Conservation (phyloP, 2,329 filamentous ascomycete species). For the Metarhizium guizhouense region DNA sequence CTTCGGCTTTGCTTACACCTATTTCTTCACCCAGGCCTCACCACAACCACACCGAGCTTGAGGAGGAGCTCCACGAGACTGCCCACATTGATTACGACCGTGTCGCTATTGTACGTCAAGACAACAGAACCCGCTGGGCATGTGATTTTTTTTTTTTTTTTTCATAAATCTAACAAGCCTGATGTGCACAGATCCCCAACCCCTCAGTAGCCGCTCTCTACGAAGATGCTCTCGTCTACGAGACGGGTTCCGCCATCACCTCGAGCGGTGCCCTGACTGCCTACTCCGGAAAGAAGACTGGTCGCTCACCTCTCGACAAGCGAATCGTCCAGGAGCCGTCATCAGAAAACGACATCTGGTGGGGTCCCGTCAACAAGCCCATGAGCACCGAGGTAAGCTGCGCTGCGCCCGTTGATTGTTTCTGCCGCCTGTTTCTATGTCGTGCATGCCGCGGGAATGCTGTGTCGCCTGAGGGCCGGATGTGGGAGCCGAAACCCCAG, state of each 20-base stretch:
- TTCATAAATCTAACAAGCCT: background rate
- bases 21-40: constrained; percentile 50
- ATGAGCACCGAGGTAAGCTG: constrained; percentile 83
- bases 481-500: background rate
- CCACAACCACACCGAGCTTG: constrained; percentile 85
- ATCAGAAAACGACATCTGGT: constrained; percentile 93
- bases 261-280: constrained; percentile 90
- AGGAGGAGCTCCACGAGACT: constrained; percentile 94
- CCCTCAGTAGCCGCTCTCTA: constrained; percentile 92
- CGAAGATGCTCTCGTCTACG: constrained; percentile 94
- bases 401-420: background rate
- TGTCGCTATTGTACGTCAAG: constrained; percentile 76
- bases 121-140: background rate
- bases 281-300: constrained; percentile 97
- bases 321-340: constrained; percentile 86
- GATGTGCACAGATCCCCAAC: constrained; percentile 58
- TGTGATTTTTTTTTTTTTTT: background rate
- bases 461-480: background rate
- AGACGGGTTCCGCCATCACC: constrained; percentile 95
- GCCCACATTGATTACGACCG: constrained; percentile 99
- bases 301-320: constrained; percentile 94
- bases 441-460: background rate
- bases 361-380: constrained; percentile 98
- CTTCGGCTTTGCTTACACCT: constrained; percentile 1
- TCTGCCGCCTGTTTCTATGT: constrained; percentile 8